Base-by-base conservation (phyloP, 2,329 filamentous ascomycete genomes). In the Fusarium staphyleae region DNA sequence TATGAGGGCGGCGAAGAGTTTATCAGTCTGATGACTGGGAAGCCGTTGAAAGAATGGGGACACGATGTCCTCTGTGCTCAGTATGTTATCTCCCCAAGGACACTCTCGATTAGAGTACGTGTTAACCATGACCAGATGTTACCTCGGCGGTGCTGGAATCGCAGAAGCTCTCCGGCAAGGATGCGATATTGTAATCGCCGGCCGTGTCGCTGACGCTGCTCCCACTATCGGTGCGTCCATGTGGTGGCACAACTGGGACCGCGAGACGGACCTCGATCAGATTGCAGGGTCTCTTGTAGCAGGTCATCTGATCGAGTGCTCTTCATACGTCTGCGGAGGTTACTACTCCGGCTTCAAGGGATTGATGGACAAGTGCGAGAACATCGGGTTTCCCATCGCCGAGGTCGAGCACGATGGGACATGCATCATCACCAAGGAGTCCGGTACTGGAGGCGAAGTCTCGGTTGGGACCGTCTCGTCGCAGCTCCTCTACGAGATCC, bases 181-280 rank as follows among this genome's bases (percentile, higher is more conserved):
- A 0, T 77, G 75, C 10, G 74, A 79, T 44, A 76, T 80, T 22
- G 68, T 80, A 43, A 72, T 80, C 14, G 78, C 76, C 49, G 78
- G 77, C 2, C 72, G 78, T 11, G 76, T 78, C 3, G 73, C 75
- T 1, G 77, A 78, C 52, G 78, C 78, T 1, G 75, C 73, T 3
- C 77, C 78, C 0, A 80, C 82, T 0, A 81, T 84, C 41, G 81
- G 77, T 0, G 78, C 79, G 0, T 80, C 81, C 0, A 77, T 76
- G 69, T 84, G 74, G 68, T 84, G 81, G 80, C 74, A 83, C 53
- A 66, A 72, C 3, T 85, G 81, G 82, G 52, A 60, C 2, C 72
- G 77, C 13, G 74, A 69, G 45, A 60, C 57, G 0, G 72, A 78
- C 34, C 79, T 76, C 33, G 75, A 83, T 54, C 57, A 69, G 29